Evolutionary conservation across 148 eudicot species (phyloP), one percentile per base, ranked within the genome.

Genomic region (Nepenthes mirabilis): DNA sequence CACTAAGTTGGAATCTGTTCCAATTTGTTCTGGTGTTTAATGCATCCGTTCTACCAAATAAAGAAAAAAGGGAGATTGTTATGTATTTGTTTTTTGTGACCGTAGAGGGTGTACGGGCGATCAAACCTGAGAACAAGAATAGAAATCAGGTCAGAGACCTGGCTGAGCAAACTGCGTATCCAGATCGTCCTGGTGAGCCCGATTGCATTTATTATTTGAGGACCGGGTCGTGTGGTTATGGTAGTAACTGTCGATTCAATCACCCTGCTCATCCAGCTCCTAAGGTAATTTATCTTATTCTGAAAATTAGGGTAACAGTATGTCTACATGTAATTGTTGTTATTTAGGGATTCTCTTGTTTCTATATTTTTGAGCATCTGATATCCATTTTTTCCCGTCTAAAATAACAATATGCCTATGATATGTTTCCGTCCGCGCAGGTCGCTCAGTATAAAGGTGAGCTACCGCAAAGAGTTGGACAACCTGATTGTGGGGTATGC

Each of bases 401-500:
- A 5, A 45, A 45, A 45, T 45, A 11, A 45, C 0, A 45, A 5
- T 45, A 10, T 49, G 13, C 23, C 3, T 10, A 49, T 49, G 52
- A n/a, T 2, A 49, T n/a, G 2, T 10, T 49, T n/a, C 37, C 34
- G 12, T 36, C 37, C 56, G 59, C 49, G 57, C 75, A 70, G 76
- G 55, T 34, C 68, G 57, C 11, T 56, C 68, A 33, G 49, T 43
- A 48, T 56, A 65, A 51, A 64, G 70, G 61, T 63, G 88, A 66
- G 62, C 70, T 83, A 2, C 94, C 94, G 11, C 83, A 80, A 68
- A 79, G 94, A 77, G 76, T 66, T 76, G 88, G 86, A 62, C 75
- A 79, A 68, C 79, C 86, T 34, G 84, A 83, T 53, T 86, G 94
- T 75, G 88, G 75, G 84, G 94, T 86, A 81, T 54, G 55, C 7